Base-by-base conservation (phyloP, 306 rosid genomes). In the Quercus berberidifolia region DNA sequence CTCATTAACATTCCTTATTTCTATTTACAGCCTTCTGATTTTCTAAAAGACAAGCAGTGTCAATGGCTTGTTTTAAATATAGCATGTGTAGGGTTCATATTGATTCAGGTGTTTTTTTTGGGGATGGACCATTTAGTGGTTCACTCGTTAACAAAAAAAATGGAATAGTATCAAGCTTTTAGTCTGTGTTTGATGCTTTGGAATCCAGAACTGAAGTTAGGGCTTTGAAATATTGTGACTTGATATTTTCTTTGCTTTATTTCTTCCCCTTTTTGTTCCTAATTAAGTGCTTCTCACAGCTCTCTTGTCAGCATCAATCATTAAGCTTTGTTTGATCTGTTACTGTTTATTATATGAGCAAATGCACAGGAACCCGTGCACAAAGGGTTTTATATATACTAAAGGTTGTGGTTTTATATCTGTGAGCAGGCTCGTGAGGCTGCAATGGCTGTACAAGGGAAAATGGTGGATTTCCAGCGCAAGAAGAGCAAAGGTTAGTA, bases 371-470 rank as follows among this genome's bases (percentile, higher is more conserved):
- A 4, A 56, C 63, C 18, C 55, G 35, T 23, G 13, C 21, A 12
- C 20, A 33, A n/a, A 15, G 15, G n/a, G 12, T 54, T 64, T 74
- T 15, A 55, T 18, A 14, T 56, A 11, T 33, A 69, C 12, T 54
- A 74, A 67, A 38, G 75, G 9, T 55, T 51, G 56, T 82, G 55
- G 63, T 30, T 19, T 80, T 58, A 73, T 46, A 71, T 76, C 26
- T 76, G 20, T 89, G 88, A 78, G 82, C 90, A 96, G 99, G 93
- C 89, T 72, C 99, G 99, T 72, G 99, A 96, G 81, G 97, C 96
- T 87, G 90, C 91, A 76, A 89, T 96, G 86, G 88, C 94, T 20
- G 83, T 89, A 77, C 98, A 90, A 82, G 97, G 98, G 69, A 93
- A 96, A 90, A 80, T 58, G 78, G 99, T 96, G 79, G 99, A 96